Percentiles rank a stretch among this genome's conserved stretches.
These are phyloP conservation scores for Aspergillus sp. DNA, from an alignment of 2,329 filamentous ascomycete species.

Conservation along the genomic window DNA sequence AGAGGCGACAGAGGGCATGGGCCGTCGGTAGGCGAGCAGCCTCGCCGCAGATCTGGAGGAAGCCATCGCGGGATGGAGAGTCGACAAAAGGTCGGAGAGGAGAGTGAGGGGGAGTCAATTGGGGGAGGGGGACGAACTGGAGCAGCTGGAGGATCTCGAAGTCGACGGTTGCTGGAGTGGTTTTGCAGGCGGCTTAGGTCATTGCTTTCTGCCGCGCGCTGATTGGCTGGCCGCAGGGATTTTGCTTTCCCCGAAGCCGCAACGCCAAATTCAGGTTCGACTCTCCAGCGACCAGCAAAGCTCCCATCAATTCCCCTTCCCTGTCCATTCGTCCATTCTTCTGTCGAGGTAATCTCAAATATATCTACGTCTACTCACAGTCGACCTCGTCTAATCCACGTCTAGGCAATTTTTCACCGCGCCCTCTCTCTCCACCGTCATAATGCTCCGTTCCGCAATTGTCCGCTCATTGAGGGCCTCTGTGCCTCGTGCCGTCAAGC, in stretches of 20 bases:
- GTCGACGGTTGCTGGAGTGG: conserved; percentile 25
- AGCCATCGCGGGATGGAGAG: conserved; percentile 40
- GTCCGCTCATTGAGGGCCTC: conserved; percentile 70
- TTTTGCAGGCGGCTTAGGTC: conserved; percentile 38
- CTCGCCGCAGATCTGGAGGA: conserved; percentile 45
- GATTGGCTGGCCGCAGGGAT: conserved; percentile 39
- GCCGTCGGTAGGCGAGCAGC: conserved; percentile 44
- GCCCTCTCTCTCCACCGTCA: conserved; percentile 33
- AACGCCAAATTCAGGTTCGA: conserved; percentile 22
- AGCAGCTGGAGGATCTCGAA: conserved; percentile 19
- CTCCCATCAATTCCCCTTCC: conserved; percentile 10
- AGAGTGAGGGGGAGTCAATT: conserved; percentile 20
- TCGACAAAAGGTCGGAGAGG: conserved; percentile 10
- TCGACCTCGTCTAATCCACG: not conserved
- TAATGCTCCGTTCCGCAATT: conserved; percentile 87
- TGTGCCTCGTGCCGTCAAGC: conserved; percentile 52
- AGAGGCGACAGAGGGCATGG: conserved; percentile 28
- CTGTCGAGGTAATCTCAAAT: conserved; percentile 16
- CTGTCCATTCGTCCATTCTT: conserved; percentile 18
- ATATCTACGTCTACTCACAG: not conserved
- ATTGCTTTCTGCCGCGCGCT: conserved; percentile 38
- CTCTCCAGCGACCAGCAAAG: conserved; percentile 22
- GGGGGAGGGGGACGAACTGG: conserved; percentile 14
- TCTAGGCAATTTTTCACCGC: conserved; percentile 9
- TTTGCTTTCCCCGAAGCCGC: conserved; percentile 36